Conservation (phyloP, 169 alveolate genomes). For the Cyclospora cayetanensis region DNA sequence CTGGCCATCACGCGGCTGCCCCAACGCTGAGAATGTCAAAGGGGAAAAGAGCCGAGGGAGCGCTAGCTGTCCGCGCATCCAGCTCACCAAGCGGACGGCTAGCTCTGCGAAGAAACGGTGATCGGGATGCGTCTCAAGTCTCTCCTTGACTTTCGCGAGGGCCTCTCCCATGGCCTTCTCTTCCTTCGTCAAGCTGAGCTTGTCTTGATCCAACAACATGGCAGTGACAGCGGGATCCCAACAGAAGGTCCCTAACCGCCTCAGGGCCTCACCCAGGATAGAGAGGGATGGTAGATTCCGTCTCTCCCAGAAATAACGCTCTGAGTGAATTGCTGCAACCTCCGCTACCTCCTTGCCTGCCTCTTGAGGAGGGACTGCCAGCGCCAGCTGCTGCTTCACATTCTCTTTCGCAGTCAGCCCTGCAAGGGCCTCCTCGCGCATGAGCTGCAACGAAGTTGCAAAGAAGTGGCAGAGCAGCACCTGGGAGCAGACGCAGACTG, state of each 20-base stretch:
- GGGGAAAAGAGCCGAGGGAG: background rate
- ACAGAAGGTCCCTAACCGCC: background rate
- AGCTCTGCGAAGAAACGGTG: background rate
- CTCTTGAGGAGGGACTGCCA: background rate
- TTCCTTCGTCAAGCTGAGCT: background rate
- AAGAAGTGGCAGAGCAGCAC: background rate
- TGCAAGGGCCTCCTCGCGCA: background rate
- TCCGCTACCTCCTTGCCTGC: background rate
- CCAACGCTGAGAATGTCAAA: background rate
- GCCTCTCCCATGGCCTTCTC: background rate
- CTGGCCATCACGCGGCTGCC: background rate
- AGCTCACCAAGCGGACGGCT: background rate
- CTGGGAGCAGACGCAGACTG: background rate
- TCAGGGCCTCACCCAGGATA: background rate
- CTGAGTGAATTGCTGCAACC: background rate
- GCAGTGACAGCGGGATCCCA: background rate
- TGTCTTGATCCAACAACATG: background rate
- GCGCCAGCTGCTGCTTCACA: background rate
- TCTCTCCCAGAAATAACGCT: background rate
- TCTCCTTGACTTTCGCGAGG: background rate
- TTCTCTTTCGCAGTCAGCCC: background rate
- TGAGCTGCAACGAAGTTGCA: background rate
- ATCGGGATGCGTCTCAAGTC: background rate
- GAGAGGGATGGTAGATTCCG: background rate
- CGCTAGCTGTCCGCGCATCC: background rate